Evolutionary conservation across 2,329 filamentous ascomycete genomes (phyloP), one percentile per base, ranked within the genome.

Genomic region (Beauveria australis): DNA sequence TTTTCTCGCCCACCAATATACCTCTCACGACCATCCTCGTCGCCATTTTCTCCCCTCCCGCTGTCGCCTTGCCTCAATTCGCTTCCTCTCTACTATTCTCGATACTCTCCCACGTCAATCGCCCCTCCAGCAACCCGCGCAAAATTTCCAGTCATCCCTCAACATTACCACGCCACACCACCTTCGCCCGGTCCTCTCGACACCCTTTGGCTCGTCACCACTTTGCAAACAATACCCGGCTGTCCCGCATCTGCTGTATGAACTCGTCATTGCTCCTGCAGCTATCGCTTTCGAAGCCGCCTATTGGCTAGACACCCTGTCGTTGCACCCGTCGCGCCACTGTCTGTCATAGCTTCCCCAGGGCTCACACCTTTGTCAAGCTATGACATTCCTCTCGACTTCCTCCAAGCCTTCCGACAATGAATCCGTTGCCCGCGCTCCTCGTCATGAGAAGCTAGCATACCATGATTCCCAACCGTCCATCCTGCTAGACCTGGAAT

Each of bases 371-470:
- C 2, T 19, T 60, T 14, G 41, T 44, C 57, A 48, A 60, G 57
- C 57, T 37, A 60, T 60, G 57, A 53, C 57, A 53, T 47, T 28
- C 26, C 33, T 53, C 22, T 53, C 57, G 28, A 53, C 41, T 12
- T 19, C 49, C 8, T 26, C 47, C 9, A 44, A 47, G 14, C 18
- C 41, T 18, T 14, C 41, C 40, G 12, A 47, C 19, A 10, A 47
- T 28, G 41, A 47, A 19, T 19, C 49, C 30, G 8, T 22, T 22
- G 49, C 19, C 48, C 12, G 53, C 40, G 26, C 18, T 41, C 44
- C 28, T 30, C 49, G 28, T 43, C 16, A 53, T 19, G 41, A 40
- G 3, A 41, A 53, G 28, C 26, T 26, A 46, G 49, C 49, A 24
- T 28, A 19, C 43, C 14, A 47, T 46, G 28, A 19, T 5, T 18